Conservation (phyloP, 495 filamentous ascomycete species). For the Tuber borchii region DNA sequence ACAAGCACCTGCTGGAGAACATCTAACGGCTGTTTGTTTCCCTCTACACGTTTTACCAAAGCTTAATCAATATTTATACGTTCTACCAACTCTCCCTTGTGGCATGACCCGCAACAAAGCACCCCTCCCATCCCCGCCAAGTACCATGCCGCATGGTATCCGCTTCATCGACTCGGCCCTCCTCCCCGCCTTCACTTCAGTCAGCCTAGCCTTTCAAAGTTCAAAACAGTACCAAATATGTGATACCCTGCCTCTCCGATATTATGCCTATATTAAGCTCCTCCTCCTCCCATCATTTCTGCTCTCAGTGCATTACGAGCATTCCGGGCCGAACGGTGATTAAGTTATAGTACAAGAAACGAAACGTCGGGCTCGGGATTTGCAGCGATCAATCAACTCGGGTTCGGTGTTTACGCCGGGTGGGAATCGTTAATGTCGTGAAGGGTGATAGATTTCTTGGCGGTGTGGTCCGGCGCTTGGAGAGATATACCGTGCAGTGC, state of each 20-base stretch:
- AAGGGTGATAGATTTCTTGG: neutral
- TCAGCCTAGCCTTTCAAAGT: neutral
- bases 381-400: neutral
- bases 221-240: neutral
- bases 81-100: neutral
- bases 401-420: neutral
- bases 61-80: neutral
- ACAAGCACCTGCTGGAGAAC: neutral
- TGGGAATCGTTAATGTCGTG: neutral
- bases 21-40: neutral
- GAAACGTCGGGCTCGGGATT: neutral
- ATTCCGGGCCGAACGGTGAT: neutral
- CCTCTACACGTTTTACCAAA: neutral
- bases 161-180: slow-evolving; percentile 1
- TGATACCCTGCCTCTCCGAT: neutral
- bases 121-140: neutral
- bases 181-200: neutral
- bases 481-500: no score
- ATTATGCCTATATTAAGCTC: neutral
- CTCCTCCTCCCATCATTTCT: neutral
- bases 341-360: neutral
- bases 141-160: neutral
- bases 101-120: neutral
- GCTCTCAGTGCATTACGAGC: neutral
- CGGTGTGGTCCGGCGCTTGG: no score